Percentiles rank a stretch among this genome's conserved stretches.
Evolutionary conservation across 768 basidiomycete species (phyloP).

Genomic region (Tylopilus subfusipes): DNA sequence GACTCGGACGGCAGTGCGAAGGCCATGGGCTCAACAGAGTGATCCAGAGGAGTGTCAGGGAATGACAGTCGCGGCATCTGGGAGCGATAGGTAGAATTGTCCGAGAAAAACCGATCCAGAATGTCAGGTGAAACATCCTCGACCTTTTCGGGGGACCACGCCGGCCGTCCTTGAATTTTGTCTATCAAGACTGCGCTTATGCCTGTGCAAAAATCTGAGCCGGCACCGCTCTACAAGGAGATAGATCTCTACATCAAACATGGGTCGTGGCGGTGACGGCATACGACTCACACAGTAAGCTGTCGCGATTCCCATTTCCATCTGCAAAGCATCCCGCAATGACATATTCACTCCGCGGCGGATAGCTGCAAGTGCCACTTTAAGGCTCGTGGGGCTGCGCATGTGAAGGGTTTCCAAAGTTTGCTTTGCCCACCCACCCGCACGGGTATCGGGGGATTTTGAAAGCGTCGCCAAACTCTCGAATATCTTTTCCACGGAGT

Average conservation of each 20-base stretch:
- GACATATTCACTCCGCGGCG: constrained; percentile 62
- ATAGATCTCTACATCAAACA: constrained; percentile 14
- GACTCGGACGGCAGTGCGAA: constrained; percentile 75
- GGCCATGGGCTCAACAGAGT: constrained; percentile 30
- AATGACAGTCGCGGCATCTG: constrained; percentile 44
- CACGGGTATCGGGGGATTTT: constrained; percentile 36
- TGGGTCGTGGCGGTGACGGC: constrained; percentile 1
- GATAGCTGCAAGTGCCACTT: constrained; percentile 80
- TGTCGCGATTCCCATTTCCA: constrained; percentile 85
- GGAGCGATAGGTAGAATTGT: constrained; percentile 45
- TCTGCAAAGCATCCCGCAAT: constrained; percentile 66
- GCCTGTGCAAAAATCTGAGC: constrained; percentile 80
- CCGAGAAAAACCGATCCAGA: constrained; percentile 63
- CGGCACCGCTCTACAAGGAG: constrained; percentile 59
- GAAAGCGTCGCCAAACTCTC: constrained; percentile 46
- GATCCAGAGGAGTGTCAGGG: constrained; percentile 32
- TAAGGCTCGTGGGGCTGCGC: constrained; percentile 89
- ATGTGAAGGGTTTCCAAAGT: constrained; percentile 60
- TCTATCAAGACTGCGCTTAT: constrained; percentile 65
- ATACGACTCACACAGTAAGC: constrained; percentile 76
- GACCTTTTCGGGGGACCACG: constrained; percentile 68
- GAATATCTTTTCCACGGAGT: constrained; percentile 71
- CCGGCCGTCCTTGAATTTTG: constrained; percentile 50
- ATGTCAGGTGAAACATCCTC: constrained; percentile 59
- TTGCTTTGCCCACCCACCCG: constrained; percentile 70